Percentiles rank a stretch among this genome's conserved stretches.
These are phyloP conservation scores for Symbiotaphrina buchneri DNA, from an alignment of 495 filamentous ascomycete species.

Conservation along the genomic window DNA sequence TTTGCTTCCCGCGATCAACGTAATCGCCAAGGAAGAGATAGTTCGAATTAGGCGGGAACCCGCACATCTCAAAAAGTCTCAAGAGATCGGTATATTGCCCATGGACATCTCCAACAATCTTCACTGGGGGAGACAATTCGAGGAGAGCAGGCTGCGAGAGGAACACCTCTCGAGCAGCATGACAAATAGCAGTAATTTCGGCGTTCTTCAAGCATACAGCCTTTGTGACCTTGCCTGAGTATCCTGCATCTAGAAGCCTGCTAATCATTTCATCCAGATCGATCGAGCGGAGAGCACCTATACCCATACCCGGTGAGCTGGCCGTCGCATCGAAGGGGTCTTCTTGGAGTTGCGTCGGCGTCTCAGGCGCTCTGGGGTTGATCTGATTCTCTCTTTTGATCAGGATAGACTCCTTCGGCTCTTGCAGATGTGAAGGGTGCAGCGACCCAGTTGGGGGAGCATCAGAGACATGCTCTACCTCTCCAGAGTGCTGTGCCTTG, in stretches of 20 bases:
- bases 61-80: constrained; percentile 97
- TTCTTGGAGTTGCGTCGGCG: constrained; percentile 7
- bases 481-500: constrained; percentile 62
- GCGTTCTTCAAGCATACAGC: constrained; percentile 93
- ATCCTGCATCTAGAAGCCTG: constrained; percentile 79
- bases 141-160: constrained; percentile 79
- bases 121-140: constrained; percentile 89
- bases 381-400: constrained; percentile 47
- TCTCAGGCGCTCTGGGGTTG: constrained; percentile 26
- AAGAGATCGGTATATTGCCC: constrained; percentile 97
- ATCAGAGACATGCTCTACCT: constrained; percentile 94
- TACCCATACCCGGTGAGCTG: constrained; percentile 27
- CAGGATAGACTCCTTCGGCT: constrained; percentile 58
- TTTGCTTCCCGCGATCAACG: constrained; percentile 94
- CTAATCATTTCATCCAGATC: constrained; percentile 97
- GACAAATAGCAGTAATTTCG: constrained; percentile 84
- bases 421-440: constrained; percentile 20
- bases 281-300: constrained; percentile 64
- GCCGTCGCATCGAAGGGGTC: constrained; percentile 11
- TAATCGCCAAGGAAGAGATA: constrained; percentile 96
- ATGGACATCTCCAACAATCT: constrained; percentile 96
- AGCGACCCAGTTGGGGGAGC: constrained; percentile 46
- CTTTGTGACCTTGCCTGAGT: constrained; percentile 93
- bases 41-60: constrained; percentile 83
- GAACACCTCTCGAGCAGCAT: constrained; percentile 67